phyloP scores from a whole-genome alignment of 2,329 filamentous ascomycete genomes.

The Fusarium siculi region DNA sequence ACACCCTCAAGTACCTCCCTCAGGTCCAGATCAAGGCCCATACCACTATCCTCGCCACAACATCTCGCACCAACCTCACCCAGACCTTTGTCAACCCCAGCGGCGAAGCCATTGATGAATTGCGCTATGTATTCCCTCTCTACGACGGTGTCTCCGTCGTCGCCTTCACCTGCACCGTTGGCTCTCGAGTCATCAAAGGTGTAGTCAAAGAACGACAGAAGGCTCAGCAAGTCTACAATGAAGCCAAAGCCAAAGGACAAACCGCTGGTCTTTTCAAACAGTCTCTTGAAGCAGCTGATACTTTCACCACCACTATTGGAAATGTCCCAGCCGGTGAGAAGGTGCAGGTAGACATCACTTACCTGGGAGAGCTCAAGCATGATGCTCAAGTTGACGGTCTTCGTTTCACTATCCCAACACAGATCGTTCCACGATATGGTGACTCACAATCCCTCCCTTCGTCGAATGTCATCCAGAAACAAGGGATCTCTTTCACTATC shows the following conservation, averaged over 20 bases:
- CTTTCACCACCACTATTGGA: constrained; percentile 75
- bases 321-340: constrained; percentile 70
- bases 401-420: constrained; percentile 74
- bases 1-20: constrained; percentile 61
- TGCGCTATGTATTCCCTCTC: constrained; percentile 75
- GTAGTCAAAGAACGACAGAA: constrained; percentile 73
- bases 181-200: constrained; percentile 68
- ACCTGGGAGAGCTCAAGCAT: constrained; percentile 77
- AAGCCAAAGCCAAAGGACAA: constrained; percentile 67
- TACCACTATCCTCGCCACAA: constrained; percentile 68
- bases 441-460: background rate
- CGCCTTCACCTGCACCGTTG: constrained; percentile 72
- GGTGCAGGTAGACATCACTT: constrained; percentile 70
- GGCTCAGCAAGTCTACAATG: constrained; percentile 68
- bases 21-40: constrained; percentile 67
- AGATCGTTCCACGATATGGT: constrained; percentile 75
- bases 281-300: constrained; percentile 67
- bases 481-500: constrained; percentile 47
- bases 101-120: constrained; percentile 51
- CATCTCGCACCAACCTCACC: constrained; percentile 58
- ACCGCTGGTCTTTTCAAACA: constrained; percentile 75
- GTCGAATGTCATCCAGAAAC: constrained; percentile 2
- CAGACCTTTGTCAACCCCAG: constrained; percentile 72
- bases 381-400: constrained; percentile 75
- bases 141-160: constrained; percentile 79